Evolutionary conservation across 2,329 filamentous ascomycete species (phyloP).

Genomic region (Aspergillus aculeatus): DNA sequence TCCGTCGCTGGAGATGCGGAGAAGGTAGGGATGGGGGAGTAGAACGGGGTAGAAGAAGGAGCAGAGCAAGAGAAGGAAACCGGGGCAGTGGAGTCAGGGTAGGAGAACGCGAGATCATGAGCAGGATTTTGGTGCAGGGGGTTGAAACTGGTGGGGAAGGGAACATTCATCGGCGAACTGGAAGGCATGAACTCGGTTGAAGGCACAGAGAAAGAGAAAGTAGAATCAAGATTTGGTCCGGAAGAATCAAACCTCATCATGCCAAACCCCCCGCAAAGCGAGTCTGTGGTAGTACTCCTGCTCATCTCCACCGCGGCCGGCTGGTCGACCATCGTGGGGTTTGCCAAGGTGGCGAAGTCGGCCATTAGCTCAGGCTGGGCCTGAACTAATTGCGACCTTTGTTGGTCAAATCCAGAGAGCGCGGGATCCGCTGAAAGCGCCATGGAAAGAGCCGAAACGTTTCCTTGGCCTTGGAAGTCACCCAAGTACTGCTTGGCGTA

Average conservation of each 20-base stretch:
- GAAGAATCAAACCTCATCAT: conserved; percentile 48
- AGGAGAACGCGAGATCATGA: conserved; percentile 31
- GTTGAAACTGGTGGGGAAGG: conserved; percentile 25
- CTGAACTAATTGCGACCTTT: conserved; percentile 16
- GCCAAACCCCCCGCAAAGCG: conserved; percentile 43
- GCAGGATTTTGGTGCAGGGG: conserved; percentile 17
- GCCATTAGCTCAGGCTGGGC: conserved; percentile 18
- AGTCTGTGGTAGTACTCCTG: conserved; percentile 47
- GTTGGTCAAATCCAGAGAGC: conserved; percentile 24
- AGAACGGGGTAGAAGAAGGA: conserved; percentile 33
- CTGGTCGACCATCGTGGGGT: conserved; percentile 23
- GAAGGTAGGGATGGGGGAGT: conserved; percentile 28
- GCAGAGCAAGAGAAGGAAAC: conserved; percentile 38
- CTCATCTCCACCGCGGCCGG: conserved; percentile 43
- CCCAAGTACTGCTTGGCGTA: conserved; percentile 41
- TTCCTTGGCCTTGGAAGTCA: conserved; percentile 25
- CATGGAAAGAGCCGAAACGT: conserved; percentile 25
- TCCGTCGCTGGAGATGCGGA: conserved; percentile 45
- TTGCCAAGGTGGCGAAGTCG: conserved; percentile 4
- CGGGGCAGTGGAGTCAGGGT: conserved; percentile 30
- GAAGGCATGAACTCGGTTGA: conserved; percentile 27
- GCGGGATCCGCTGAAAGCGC: conserved; percentile 25
- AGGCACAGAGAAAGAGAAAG: conserved; percentile 29
- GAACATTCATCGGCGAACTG: conserved; percentile 32
- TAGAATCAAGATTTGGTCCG: conserved; percentile 36